Evolutionary conservation across 768 basidiomycete genomes (phyloP), one percentile per base, ranked within the genome.

Genomic region (Sarcomyxa edulis): DNA sequence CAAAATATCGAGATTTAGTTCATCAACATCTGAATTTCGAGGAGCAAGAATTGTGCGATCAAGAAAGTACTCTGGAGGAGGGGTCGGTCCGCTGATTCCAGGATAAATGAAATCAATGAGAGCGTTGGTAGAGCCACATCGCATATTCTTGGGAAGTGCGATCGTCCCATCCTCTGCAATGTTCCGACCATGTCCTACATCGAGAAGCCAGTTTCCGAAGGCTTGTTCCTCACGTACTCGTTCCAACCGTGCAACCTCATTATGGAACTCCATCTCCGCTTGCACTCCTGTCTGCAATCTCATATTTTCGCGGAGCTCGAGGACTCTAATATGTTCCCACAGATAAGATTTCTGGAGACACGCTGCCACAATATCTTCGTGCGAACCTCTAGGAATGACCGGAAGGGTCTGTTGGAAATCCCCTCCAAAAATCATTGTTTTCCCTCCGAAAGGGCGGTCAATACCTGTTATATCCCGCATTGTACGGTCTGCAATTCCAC

Each of bases 341-440:
- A 71, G 48, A 5, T 45, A 33, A 3, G 66, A 69, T 7, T 48
- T 39, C 9, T 43, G 51, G 1, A 70, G 51, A 2, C 52, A 54
- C 0, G 61, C 65, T 23, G 45, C 35, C 4, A 69, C 55, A 51
- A 69, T 65, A 5, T 65, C 48, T 28, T 54, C 49, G 30, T 61
- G 42, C 6, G 53, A 46, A 1, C 66, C 68, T 39, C 53, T 45
- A 0, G 30, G 45, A 22, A 70, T 46, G 2, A 71, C 60, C 7
- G 68, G 66, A 3, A 69, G 56, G 5, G 50, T 67, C 47, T 71
- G 69, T 19, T 56, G 55, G 30, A 61, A 69, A 44, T 71, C 65
- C 1, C 68, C 68, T 18, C 61, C 62, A 54, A 68, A 63, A 3
- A 70, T 43, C 0, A 65, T 38, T 6, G 58, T 59, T 2, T 65